phyloP scores from a whole-genome alignment of 2,329 filamentous ascomycete genomes.

The Stromatinia cepivora region DNA sequence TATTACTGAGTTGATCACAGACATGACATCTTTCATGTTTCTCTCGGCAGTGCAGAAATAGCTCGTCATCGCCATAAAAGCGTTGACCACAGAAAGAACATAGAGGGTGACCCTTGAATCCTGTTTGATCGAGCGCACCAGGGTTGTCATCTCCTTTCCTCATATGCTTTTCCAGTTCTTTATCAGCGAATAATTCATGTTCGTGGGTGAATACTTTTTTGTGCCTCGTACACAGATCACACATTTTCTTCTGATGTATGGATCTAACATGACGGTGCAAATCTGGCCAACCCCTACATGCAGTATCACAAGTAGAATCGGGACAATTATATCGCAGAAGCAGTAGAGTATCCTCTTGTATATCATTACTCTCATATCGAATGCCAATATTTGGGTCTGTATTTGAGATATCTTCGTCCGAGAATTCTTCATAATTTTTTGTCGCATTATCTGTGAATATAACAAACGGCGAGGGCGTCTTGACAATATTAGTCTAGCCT shows the following conservation, averaged over 20 bases:
- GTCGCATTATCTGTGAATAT: conserved; percentile 85
- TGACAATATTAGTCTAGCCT: conserved; percentile 44
- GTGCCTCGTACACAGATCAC: conserved; percentile 85
- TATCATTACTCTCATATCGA: conserved; percentile 83
- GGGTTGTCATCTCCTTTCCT: conserved; percentile 87
- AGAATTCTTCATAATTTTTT: conserved; percentile 86
- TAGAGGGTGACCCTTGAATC: conserved; percentile 92
- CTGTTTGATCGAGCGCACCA: conserved; percentile 86
- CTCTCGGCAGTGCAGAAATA: conserved; percentile 89
- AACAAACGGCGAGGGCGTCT: conserved; percentile 74
- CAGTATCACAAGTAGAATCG: conserved; percentile 78
- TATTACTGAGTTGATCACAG: conserved; percentile 63
- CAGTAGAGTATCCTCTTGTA: conserved; percentile 86
- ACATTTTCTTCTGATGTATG: conserved; percentile 84
- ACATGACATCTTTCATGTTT: conserved; percentile 95
- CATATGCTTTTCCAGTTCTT: conserved; percentile 84
- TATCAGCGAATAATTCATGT: conserved; percentile 83
- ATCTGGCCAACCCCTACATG: conserved; percentile 78
- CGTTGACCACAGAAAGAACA: conserved; percentile 89
- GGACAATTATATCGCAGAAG: conserved; percentile 94
- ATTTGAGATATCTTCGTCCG: conserved; percentile 68
- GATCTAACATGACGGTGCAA: conserved; percentile 78
- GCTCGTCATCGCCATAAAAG: conserved; percentile 94
- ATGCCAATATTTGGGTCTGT: conserved; percentile 87
- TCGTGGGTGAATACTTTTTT: conserved; percentile 99